These are phyloP conservation scores for Herpotrichia juniperi DNA, from an alignment of 2,329 filamentous ascomycete genomes.

Conservation along the genomic window DNA sequence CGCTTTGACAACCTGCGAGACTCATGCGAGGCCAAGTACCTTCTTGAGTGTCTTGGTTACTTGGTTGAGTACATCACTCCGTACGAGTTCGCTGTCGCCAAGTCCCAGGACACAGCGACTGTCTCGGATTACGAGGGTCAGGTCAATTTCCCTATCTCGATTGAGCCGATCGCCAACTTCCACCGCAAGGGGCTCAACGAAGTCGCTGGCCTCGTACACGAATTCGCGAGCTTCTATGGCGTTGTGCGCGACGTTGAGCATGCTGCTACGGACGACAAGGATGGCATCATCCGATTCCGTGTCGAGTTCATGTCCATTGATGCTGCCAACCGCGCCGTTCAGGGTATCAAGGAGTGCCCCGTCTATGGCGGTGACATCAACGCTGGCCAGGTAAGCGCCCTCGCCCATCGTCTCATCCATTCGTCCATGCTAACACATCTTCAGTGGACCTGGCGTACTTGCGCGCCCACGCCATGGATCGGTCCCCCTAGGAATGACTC, in stretches of 20 bases:
- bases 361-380: conserved; percentile 20
- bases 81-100: conserved; percentile 31
- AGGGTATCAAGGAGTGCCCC: conserved; percentile 16
- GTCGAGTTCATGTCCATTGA: conserved; percentile 40
- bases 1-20: conserved; percentile 48
- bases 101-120: conserved; percentile 27
- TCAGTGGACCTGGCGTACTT: conserved; percentile 29
- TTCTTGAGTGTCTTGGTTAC: conserved; percentile 29
- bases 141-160: conserved; percentile 26
- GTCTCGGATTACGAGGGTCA: conserved; percentile 42
- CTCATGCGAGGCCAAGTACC: conserved; percentile 33
- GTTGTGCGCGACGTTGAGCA: conserved; percentile 24
- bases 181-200: conserved; percentile 18
- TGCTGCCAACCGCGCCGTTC: conserved; percentile 32
- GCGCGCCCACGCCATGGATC: conserved; percentile 22
- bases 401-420: not conserved
- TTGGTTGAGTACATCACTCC: conserved; percentile 24
- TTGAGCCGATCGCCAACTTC: conserved; percentile 21
- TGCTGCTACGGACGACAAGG: conserved; percentile 19
- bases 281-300: conserved; percentile 29
- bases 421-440: conserved; percentile 18
- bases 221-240: conserved; percentile 23
- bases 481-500: conserved; percentile 25
- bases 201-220: conserved; percentile 19
- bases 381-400: conserved; percentile 18